These are phyloP conservation scores for Tolypocladium paradoxum DNA, from an alignment of 2,329 filamentous ascomycete genomes.

Conservation along the genomic window DNA sequence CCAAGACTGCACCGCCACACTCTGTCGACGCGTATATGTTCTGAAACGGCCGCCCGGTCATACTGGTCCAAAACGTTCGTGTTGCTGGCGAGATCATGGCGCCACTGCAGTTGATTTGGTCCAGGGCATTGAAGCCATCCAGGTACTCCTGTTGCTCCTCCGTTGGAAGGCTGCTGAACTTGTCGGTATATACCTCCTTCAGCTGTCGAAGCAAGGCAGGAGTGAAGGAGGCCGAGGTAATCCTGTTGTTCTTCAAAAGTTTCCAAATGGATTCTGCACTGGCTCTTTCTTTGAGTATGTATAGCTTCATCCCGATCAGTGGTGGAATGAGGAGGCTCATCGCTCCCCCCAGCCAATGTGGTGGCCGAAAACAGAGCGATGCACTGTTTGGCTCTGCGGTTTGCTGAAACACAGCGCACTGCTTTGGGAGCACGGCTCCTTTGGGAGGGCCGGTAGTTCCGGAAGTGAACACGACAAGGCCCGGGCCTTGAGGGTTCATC, in stretches of 20 bases:
- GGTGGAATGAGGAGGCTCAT: constrained; percentile 4
- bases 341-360: constrained; percentile 10
- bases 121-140: constrained; percentile 2
- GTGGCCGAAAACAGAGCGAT: constrained; percentile 7
- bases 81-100: constrained; percentile 1
- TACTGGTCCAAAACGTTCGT: constrained; percentile 7
- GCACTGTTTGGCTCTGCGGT: constrained; percentile 1
- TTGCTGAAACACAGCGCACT: background rate
- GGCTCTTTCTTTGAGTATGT: constrained; percentile 5
- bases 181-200: constrained; percentile 4
- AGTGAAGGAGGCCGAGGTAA: constrained; percentile 6
- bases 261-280: constrained; percentile 5
- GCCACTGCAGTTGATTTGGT: constrained; percentile 1
- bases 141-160: constrained; percentile 5
- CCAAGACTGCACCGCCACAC: constrained; percentile 1
- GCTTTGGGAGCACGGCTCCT: constrained; percentile 51
- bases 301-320: constrained; percentile 6
- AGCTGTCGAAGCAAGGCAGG: constrained; percentile 7
- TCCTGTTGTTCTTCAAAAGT: constrained; percentile 2
- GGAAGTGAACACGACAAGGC: constrained; percentile 38
- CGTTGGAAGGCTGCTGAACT: background rate
- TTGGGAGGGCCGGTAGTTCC: constrained; percentile 70
- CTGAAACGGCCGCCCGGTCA: constrained; percentile 4
- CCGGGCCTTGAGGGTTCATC: constrained; percentile 6
- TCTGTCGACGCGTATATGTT: constrained; percentile 9